A percentile compares a stretch with the other conserved stretches of the same genome.
Conservation (phyloP, 805 yeast species). For the Scheffersomyces lignosus region DNA sequence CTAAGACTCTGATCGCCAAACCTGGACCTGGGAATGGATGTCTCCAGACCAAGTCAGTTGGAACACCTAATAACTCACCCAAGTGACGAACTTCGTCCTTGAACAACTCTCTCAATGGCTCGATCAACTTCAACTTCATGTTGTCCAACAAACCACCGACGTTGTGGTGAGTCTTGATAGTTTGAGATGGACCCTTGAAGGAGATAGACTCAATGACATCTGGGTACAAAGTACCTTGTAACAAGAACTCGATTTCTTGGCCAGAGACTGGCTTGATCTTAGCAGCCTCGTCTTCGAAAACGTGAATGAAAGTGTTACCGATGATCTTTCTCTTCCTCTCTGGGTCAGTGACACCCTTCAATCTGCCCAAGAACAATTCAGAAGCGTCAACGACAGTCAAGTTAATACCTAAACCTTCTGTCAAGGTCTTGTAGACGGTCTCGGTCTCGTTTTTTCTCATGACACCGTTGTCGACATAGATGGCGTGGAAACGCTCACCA, state of each 20-base stretch:
- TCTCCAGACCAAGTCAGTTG: constrained; percentile 98
- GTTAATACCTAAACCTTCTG: constrained; percentile 92
- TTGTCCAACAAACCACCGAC: constrained; percentile 97
- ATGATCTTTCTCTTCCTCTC: constrained; percentile 98
- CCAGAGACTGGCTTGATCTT: constrained; percentile 87
- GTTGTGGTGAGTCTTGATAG: constrained; percentile 98
- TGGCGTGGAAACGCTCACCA: constrained; percentile 98
- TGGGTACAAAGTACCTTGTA: constrained; percentile 97
- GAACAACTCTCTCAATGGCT: constrained; percentile 97
- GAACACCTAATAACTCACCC: constrained; percentile 93
- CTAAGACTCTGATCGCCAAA: constrained; percentile 95
- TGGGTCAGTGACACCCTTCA: constrained; percentile 95
- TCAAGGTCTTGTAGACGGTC: constrained; percentile 82
- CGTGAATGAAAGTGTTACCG: constrained; percentile 96
- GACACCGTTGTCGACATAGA: constrained; percentile 96
- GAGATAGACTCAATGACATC: constrained; percentile 98
- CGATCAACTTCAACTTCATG: constrained; percentile 97
- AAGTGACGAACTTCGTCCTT: constrained; percentile 98
- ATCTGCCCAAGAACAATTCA: constrained; percentile 80
- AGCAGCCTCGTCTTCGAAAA: constrained; percentile 94
- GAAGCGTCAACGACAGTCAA: constrained; percentile 93
- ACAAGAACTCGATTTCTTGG: constrained; percentile 84
- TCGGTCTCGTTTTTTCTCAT: constrained; percentile 93
- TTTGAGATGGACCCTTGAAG: constrained; percentile 99
- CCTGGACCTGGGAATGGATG: constrained; percentile 99